These are phyloP conservation scores for Chrysosporium keratinophilum DNA, from an alignment of 2,329 filamentous ascomycete species.

Conservation along the genomic window DNA sequence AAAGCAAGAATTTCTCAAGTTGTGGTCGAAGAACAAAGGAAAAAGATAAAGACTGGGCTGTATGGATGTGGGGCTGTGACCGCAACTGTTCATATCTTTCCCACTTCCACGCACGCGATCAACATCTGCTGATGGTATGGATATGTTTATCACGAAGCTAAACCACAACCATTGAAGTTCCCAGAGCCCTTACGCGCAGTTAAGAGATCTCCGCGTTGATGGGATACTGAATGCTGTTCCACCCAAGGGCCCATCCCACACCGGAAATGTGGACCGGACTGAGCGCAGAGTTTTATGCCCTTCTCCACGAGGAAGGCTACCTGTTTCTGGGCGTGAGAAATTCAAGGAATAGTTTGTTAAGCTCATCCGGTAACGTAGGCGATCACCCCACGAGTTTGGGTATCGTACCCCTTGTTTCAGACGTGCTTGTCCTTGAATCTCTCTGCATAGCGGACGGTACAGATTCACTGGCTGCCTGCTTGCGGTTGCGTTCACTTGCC, in stretches of 20 bases:
- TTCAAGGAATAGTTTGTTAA: too few relatives aligned
- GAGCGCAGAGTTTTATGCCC: too few relatives aligned
- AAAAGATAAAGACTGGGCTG: background rate
- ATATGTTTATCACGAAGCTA: conserved; percentile 35
- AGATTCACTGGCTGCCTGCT: too few relatives aligned
- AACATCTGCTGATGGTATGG: too few relatives aligned
- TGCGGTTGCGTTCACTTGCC: too few relatives aligned
- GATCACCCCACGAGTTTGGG: too few relatives aligned
- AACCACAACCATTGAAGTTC: conserved; percentile 37
- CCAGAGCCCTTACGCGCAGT: conserved; percentile 34
- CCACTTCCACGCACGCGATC: background rate
- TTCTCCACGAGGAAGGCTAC: too few relatives aligned
- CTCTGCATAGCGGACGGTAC: too few relatives aligned
- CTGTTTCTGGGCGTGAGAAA: too few relatives aligned
- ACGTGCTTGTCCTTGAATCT: too few relatives aligned
- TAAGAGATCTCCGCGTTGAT: conserved; percentile 40
- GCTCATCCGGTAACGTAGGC: too few relatives aligned
- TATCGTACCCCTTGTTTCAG: too few relatives aligned
- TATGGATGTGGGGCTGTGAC: background rate
- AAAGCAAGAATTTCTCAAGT: conserved; percentile 70
- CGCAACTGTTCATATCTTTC: background rate
- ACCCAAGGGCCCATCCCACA: conserved; percentile 40
- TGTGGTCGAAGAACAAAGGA: conserved; percentile 41
- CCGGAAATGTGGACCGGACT: conserved; percentile 39
- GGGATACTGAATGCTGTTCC: conserved; percentile 39